phyloP scores from a whole-genome alignment of 1,284 basidiomycete genomes.

The Rhizoctonia solani region DNA sequence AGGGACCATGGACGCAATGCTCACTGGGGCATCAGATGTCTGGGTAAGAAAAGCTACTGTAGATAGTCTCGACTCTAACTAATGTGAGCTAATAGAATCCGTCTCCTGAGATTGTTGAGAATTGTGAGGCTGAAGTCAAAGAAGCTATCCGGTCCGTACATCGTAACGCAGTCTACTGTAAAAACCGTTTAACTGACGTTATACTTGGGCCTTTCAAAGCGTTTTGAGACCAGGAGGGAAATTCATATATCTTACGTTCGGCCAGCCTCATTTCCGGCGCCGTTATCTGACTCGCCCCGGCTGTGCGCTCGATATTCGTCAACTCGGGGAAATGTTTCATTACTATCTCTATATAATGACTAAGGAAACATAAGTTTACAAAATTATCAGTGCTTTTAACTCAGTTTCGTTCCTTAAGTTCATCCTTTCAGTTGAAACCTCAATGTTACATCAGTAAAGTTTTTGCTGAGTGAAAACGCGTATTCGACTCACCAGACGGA shows the following conservation, averaged over 20 bases:
- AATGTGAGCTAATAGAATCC: conserved; percentile 63
- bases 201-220: conserved; percentile 47
- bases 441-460: neutral
- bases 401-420: neutral
- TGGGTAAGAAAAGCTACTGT: conserved; percentile 62
- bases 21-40: conserved; percentile 84
- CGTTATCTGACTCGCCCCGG: conserved; percentile 60
- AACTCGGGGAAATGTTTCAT: conserved; percentile 78
- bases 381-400: neutral
- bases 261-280: conserved; percentile 87
- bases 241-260: conserved; percentile 87
- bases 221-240: conserved; percentile 64
- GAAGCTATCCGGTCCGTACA: conserved; percentile 73
- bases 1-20: conserved; percentile 94
- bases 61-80: neutral
- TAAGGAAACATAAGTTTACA: conserved; percentile 3
- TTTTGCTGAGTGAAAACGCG: neutral
- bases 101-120: conserved; percentile 70
- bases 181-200: neutral
- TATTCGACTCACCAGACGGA: neutral
- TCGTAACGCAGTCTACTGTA: neutral
- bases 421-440: conserved; percentile 36
- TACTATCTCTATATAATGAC: conserved; percentile 74
- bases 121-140: conserved; percentile 79
- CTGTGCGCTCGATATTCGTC: conserved; percentile 65